phyloP scores from a whole-genome alignment of 164 flowering plant genomes.

The Houttuynia cordata region DNA sequence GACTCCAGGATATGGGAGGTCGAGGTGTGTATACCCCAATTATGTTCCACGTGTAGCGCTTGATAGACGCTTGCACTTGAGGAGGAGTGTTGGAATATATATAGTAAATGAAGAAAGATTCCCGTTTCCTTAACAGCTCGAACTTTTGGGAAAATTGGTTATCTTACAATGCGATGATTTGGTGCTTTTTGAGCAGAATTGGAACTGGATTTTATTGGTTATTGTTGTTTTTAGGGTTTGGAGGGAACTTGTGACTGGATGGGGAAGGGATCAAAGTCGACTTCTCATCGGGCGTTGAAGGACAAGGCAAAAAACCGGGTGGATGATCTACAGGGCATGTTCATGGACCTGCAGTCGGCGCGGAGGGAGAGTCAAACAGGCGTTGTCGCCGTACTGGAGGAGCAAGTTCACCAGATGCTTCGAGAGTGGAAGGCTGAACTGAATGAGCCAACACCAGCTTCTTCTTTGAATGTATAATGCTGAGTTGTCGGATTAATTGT shows the following conservation, averaged over 20 bases:
- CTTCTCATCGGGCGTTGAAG: slow-evolving; percentile 78
- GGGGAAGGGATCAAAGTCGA: slow-evolving; percentile 70
- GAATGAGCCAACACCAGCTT: slow-evolving; percentile 84
- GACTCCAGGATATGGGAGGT: too few species aligned
- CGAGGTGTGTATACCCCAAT: too few species aligned
- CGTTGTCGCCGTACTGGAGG: slow-evolving; percentile 70
- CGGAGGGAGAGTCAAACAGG: slow-evolving; percentile 74
- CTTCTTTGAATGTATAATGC: slow-evolving; percentile 48
- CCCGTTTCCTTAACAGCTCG: too few species aligned
- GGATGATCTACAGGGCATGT: slow-evolving; percentile 84
- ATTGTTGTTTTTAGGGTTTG: slow-evolving; percentile 2
- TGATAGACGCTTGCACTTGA: too few species aligned
- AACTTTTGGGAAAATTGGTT: too few species aligned
- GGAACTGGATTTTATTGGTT: background rate
- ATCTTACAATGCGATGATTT: too few species aligned
- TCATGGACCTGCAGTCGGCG: slow-evolving; percentile 78
- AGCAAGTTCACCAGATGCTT: slow-evolving; percentile 95
- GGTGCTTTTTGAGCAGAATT: too few species aligned
- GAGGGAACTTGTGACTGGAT: slow-evolving; percentile 14
- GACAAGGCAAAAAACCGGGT: slow-evolving; percentile 88
- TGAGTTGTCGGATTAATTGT: background rate
- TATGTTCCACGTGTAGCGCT: too few species aligned
- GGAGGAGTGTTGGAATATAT: too few species aligned
- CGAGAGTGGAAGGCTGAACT: slow-evolving; percentile 96
- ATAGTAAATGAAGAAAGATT: too few species aligned